Conservation (phyloP, 495 filamentous ascomycete species). For the Annulohypoxylon stygium region DNA sequence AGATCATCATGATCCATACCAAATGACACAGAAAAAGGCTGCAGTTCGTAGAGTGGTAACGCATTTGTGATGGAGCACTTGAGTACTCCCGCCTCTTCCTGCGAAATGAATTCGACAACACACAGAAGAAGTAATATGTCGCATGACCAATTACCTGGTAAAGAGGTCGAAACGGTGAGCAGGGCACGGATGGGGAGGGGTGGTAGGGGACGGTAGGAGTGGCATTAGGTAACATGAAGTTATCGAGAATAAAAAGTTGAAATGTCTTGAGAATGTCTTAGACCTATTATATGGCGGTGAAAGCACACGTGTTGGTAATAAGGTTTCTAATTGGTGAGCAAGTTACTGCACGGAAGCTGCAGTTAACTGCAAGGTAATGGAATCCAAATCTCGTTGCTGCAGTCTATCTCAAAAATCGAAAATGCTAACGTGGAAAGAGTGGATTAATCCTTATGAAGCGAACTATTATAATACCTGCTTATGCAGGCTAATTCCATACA, state of each 20-base stretch:
- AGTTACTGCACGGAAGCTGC: neutral
- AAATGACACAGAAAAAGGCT: constrained; percentile 20
- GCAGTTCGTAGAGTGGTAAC: constrained; percentile 34
- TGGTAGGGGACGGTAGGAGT: neutral
- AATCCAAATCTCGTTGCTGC: constrained; percentile 15
- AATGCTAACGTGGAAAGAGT: neutral
- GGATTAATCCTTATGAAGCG: constrained; percentile 2
- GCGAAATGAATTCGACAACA: constrained; percentile 22
- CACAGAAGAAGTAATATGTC: constrained; percentile 36
- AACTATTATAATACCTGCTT: constrained; percentile 16
- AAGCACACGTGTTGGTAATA: constrained; percentile 38
- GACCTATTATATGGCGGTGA: constrained; percentile 44
- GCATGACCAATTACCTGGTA: constrained; percentile 34
- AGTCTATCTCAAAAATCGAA: constrained; percentile 11
- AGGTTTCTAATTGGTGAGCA: constrained; percentile 31
- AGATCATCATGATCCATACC: constrained; percentile 13
- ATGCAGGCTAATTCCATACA: constrained; percentile 3
- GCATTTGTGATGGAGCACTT: constrained; percentile 9
- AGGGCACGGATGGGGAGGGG: neutral
- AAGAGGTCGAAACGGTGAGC: constrained; percentile 4
- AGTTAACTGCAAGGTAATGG: constrained; percentile 1
- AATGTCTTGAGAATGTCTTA: constrained; percentile 3
- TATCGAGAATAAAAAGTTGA: constrained; percentile 21
- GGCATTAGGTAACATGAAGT: constrained; percentile 26
- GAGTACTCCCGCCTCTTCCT: constrained; percentile 3